These are phyloP conservation scores for Wickerhamomyces queroliae DNA, from an alignment of 805 yeast genomes.

Conservation along the genomic window DNA sequence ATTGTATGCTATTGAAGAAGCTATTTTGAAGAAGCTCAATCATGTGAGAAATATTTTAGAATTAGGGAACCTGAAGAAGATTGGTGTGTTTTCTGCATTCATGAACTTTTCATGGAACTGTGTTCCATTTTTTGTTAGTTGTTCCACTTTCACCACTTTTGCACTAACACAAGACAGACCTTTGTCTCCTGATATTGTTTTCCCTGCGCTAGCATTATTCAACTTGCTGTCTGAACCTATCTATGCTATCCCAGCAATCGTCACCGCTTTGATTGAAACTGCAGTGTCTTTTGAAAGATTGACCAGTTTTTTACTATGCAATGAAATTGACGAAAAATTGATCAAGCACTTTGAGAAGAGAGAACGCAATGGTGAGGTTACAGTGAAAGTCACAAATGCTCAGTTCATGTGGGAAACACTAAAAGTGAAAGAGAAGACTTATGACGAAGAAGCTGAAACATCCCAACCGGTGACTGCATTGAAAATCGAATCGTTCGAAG, in stretches of 20 bases:
- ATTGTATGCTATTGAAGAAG: constrained; percentile 64
- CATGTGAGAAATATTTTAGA: constrained; percentile 56
- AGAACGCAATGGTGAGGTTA: constrained; percentile 12
- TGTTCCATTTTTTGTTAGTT: constrained; percentile 60
- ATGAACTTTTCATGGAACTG: constrained; percentile 55
- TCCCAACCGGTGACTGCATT: constrained; percentile 45
- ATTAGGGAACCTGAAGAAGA: constrained; percentile 41
- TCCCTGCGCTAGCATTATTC: constrained; percentile 61
- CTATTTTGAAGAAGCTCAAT: constrained; percentile 47
- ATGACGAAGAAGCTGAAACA: constrained; percentile 37
- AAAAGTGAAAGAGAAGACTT: constrained; percentile 14
- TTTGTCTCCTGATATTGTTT: constrained; percentile 60
- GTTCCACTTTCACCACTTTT: constrained; percentile 52
- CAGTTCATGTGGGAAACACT: constrained; percentile 46
- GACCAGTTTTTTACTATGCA: constrained; percentile 39
- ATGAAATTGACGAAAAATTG: constrained; percentile 36
- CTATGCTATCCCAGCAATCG: constrained; percentile 49
- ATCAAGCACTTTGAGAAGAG: constrained; percentile 23
- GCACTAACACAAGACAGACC: constrained; percentile 41
- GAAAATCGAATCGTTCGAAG: constrained; percentile 38
- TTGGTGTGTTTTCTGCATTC: constrained; percentile 41
- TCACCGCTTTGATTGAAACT: constrained; percentile 53
- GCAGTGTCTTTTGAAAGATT: constrained; percentile 54
- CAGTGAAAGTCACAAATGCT: constrained; percentile 42
- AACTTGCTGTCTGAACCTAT: constrained; percentile 55